These are phyloP conservation scores for Ettlia oleoabundans DNA, from an alignment of 139 green algal genomes.

Conservation along the genomic window DNA sequence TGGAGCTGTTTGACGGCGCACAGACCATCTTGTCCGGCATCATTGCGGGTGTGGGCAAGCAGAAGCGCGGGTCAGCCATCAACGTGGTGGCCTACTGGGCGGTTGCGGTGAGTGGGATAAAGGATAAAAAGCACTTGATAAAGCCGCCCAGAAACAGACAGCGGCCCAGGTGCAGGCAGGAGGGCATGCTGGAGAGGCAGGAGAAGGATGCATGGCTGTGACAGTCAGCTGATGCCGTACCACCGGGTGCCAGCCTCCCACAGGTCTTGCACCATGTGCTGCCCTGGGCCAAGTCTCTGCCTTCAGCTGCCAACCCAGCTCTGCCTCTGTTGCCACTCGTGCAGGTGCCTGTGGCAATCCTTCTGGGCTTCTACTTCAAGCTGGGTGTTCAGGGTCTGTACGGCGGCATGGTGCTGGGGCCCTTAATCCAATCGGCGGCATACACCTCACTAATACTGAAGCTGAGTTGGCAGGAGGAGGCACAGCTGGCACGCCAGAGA, in stretches of 20 bases:
- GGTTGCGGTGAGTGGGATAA: constrained; percentile 28
- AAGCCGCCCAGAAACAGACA: too few species aligned
- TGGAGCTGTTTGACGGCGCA: constrained; percentile 54
- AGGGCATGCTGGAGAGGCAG: neutral
- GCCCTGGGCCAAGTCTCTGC: too few species aligned
- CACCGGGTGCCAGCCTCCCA: too few species aligned
- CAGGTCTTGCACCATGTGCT: neutral
- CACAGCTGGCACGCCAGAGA: neutral
- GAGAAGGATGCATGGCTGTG: too few species aligned
- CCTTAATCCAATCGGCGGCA: constrained; percentile 6
- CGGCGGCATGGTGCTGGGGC: constrained; percentile 29
- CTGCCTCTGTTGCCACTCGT: neutral
- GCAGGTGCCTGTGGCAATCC: constrained; percentile 31
- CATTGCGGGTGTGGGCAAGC: constrained; percentile 57
- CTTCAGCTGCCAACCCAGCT: neutral
- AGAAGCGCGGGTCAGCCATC: constrained; percentile 41
- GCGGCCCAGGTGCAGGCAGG: too few species aligned
- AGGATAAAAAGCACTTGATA: neutral
- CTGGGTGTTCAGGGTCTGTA: constrained; percentile 35
- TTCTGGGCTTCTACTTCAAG: constrained; percentile 22
- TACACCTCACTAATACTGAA: constrained; percentile 18
- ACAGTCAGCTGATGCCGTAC: too few species aligned
- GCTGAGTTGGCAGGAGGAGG: constrained; percentile 15
- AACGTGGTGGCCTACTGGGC: constrained; percentile 58
- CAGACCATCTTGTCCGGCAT: constrained; percentile 58